Evolutionary conservation across 768 basidiomycete genomes (phyloP).

Genomic region (Gymnopilus dilepis): DNA sequence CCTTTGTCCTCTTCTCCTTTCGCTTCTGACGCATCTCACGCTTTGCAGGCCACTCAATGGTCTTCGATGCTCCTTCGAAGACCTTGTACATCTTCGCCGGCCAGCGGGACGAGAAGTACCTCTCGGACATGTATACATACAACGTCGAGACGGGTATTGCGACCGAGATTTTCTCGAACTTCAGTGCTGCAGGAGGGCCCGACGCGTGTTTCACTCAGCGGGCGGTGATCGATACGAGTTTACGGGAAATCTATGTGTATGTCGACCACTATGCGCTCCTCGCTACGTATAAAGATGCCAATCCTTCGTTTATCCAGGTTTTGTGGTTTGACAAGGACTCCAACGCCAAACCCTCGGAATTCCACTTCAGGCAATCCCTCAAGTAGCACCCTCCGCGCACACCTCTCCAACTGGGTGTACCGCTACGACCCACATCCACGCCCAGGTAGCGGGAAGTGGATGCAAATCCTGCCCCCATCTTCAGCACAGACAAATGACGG

Average conservation of each 20-base stretch:
- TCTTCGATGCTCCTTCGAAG: constrained; percentile 63
- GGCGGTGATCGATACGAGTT: constrained; percentile 65
- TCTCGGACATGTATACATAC: constrained; percentile 80
- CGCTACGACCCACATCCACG: constrained; percentile 59
- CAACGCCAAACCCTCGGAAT: constrained; percentile 39
- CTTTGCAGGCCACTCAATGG: constrained; percentile 85
- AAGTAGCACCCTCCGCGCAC: constrained; percentile 42
- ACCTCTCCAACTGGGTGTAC: constrained; percentile 71
- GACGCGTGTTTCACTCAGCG: constrained; percentile 77
- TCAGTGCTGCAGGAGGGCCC: constrained; percentile 65
- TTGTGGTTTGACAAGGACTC: constrained; percentile 59
- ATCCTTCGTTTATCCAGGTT: constrained; percentile 47
- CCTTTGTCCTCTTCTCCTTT: background rate
- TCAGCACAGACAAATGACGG: too few species aligned
- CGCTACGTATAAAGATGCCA: background rate
- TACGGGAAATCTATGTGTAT: constrained; percentile 78
- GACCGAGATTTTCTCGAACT: constrained; percentile 67
- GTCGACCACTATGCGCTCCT: constrained; percentile 28
- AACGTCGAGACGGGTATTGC: constrained; percentile 62
- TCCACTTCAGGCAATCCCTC: background rate
- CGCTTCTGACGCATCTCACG: background rate
- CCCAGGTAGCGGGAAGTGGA: constrained; percentile 63
- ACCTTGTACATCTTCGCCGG: constrained; percentile 78
- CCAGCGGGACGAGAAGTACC: constrained; percentile 66
- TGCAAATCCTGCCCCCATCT: constrained; percentile 54